These are phyloP conservation scores for Aspergillus pseudonomiae DNA, from an alignment of 2,329 filamentous ascomycete genomes.

Conservation along the genomic window DNA sequence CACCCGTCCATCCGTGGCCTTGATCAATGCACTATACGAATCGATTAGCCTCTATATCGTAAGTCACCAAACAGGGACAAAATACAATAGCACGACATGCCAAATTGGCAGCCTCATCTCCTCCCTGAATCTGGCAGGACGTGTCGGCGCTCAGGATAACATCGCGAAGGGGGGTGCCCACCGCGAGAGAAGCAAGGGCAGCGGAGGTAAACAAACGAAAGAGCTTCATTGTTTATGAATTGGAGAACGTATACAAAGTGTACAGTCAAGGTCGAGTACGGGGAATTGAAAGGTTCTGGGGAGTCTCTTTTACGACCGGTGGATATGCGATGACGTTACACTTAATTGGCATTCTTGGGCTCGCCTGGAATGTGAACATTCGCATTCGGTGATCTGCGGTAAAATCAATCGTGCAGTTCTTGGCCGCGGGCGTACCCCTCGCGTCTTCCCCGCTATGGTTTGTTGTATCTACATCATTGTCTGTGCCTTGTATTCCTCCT, in stretches of 20 bases:
- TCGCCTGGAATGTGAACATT: not conserved
- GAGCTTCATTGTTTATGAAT: not conserved
- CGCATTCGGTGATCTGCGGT: not conserved
- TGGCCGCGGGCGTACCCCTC: not conserved
- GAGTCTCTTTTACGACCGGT: not conserved
- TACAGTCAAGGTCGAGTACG: not conserved
- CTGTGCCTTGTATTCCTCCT: not conserved
- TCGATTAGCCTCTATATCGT: not conserved
- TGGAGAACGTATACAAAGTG: not conserved
- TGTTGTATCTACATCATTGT: not conserved
- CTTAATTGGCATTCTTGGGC: not conserved
- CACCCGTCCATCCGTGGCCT: slow-evolving; percentile 19
- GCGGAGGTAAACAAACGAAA: not conserved
- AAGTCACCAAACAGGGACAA: not conserved
- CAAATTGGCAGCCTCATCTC: slow-evolving; percentile 14
- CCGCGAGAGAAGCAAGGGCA: not conserved
- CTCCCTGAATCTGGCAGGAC: slow-evolving; percentile 17
- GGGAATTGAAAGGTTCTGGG: not conserved
- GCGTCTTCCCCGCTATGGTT: not conserved
- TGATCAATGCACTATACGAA: slow-evolving; percentile 15
- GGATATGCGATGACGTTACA: not conserved
- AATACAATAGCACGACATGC: slow-evolving; percentile 18
- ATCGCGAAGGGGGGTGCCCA: slow-evolving; percentile 9
- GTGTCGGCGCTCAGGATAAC: slow-evolving; percentile 5
- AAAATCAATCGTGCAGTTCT: not conserved